These are phyloP conservation scores for Excoecaria cochinchinensis DNA, from an alignment of 345 rosid genomes.

Conservation along the genomic window DNA sequence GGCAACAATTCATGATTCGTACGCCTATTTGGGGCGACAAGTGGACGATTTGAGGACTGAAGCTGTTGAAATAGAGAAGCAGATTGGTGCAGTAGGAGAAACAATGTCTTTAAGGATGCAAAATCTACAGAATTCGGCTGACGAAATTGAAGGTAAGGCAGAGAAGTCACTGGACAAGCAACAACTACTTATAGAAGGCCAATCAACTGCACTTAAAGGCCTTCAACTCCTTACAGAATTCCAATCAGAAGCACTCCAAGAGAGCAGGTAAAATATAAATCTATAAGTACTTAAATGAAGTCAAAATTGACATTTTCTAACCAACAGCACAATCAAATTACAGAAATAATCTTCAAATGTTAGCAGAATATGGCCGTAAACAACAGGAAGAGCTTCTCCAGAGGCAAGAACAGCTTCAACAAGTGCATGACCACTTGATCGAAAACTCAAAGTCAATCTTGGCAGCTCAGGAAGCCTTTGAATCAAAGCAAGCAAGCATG, in stretches of 20 bases:
- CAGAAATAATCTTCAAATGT: constrained; percentile 55
- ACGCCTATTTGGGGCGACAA: constrained; percentile 44
- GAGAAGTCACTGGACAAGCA: constrained; percentile 69
- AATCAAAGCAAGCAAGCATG: constrained; percentile 85
- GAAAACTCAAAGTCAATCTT: constrained; percentile 68
- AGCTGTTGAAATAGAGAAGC: constrained; percentile 55
- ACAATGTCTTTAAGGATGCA: constrained; percentile 51
- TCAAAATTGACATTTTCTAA: not conserved
- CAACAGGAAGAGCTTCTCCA: constrained; percentile 73
- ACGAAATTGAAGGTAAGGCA: constrained; percentile 57
- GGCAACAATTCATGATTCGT: constrained; percentile 49
- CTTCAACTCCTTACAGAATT: constrained; percentile 57
- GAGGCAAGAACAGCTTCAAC: constrained; percentile 64
- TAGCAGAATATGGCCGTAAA: constrained; percentile 57
- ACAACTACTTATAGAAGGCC: constrained; percentile 61
- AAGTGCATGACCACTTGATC: constrained; percentile 62
- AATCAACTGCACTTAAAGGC: constrained; percentile 61
- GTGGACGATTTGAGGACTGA: constrained; percentile 51
- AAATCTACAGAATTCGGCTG: constrained; percentile 53
- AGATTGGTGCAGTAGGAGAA: constrained; percentile 53
- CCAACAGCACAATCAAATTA: not conserved
- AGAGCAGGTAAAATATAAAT: constrained; percentile 52
- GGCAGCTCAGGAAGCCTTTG: constrained; percentile 81
- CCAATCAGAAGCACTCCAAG: constrained; percentile 75
- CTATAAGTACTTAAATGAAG: not conserved